Evolutionary conservation across 2,329 filamentous ascomycete genomes (phyloP).

Genomic region (Alternaria ventricosa): DNA sequence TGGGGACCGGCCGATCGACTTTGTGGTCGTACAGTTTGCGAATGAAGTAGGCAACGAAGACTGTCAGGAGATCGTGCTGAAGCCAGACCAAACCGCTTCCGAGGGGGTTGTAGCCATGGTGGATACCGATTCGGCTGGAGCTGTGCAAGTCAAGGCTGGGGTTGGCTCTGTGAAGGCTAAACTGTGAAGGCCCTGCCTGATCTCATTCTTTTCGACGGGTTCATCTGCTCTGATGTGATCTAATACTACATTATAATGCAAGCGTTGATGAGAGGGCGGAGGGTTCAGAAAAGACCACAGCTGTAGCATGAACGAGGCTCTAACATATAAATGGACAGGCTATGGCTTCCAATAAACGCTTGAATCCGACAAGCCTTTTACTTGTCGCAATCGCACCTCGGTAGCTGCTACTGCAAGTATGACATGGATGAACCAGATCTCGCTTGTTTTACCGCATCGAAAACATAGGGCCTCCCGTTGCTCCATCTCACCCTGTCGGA

Average conservation of each 20-base stretch:
- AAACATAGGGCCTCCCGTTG: background rate
- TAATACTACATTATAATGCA: background rate
- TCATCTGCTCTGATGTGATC: background rate
- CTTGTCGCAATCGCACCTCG: background rate
- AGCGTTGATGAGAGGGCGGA: background rate
- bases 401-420: background rate
- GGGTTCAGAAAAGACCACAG: background rate
- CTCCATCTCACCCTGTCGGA: background rate
- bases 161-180: slow-evolving; percentile 42
- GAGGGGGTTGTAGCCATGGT: slow-evolving; percentile 46
- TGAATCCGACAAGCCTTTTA: background rate
- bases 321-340: background rate
- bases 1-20: slow-evolving; percentile 74
- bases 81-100: slow-evolving; percentile 30
- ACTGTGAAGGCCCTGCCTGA: slow-evolving; percentile 14
- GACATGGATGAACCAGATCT: background rate
- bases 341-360: background rate
- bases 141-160: slow-evolving; percentile 45
- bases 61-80: slow-evolving; percentile 76
- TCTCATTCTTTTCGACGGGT: background rate
- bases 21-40: slow-evolving; percentile 82
- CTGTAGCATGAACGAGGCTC: background rate
- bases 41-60: slow-evolving; percentile 85
- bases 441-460: background rate
- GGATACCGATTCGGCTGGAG: slow-evolving; percentile 40